Evolutionary conservation across 129 eudicot genomes (phyloP).

Genomic region (Solidago caesia): DNA sequence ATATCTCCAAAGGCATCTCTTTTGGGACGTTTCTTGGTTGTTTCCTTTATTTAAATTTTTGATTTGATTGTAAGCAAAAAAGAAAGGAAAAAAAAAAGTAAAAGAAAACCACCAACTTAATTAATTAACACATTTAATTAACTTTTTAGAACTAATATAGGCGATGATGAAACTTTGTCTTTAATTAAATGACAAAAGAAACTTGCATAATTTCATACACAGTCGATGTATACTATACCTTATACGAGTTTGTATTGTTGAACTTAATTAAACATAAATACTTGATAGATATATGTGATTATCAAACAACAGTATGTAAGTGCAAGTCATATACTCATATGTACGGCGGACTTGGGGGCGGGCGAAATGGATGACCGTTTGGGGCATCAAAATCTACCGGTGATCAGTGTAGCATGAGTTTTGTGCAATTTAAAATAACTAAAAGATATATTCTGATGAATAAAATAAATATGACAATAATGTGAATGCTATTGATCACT

Average conservation of each 20-base stretch:
- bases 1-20: constrained; percentile 30
- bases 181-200: neutral
- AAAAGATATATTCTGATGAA: too few species aligned
- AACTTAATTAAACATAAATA: neutral
- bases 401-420: too few species aligned
- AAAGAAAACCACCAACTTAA: neutral
- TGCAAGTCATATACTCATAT: too few species aligned
- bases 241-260: neutral
- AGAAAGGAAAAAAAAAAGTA: neutral
- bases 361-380: too few species aligned
- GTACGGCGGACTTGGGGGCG: too few species aligned
- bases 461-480: too few species aligned
- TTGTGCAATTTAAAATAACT: too few species aligned
- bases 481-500: too few species aligned
- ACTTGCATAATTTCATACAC: neutral
- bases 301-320: neutral
- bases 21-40: constrained; percentile 23
- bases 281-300: neutral
- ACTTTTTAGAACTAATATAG: neutral
- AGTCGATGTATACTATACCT: neutral
- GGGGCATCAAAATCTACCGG: too few species aligned
- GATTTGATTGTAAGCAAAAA: constrained; percentile 9
- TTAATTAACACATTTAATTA: neutral
- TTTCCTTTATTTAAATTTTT: constrained; percentile 23
- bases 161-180: neutral